These are phyloP conservation scores for Symbiodinium natans DNA, from an alignment of 73 alveolate genomes.

Conservation along the genomic window DNA sequence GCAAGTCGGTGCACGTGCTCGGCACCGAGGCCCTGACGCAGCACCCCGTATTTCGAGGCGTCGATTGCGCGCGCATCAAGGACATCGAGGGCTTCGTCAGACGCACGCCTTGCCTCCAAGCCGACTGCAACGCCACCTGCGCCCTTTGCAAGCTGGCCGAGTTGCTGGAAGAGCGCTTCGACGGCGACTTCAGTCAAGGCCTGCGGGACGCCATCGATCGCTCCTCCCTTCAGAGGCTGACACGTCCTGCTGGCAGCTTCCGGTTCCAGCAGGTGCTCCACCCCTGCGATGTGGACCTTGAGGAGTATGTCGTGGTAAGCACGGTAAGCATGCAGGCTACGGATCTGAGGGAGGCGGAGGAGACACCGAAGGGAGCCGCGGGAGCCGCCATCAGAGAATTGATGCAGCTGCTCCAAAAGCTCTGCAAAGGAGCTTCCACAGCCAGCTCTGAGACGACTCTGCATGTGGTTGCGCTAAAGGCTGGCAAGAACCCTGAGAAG, in stretches of 20 bases:
- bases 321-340: too few species aligned
- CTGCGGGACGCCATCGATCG: not conserved
- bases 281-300: conserved; percentile 36
- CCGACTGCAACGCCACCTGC: not conserved
- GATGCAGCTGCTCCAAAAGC: not conserved
- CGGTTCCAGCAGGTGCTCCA: not conserved
- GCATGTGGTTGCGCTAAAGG: too few species aligned
- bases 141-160: not conserved
- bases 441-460: too few species aligned
- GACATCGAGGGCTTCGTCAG: not conserved
- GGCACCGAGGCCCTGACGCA: not conserved
- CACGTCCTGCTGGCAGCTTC: conserved; percentile 23
- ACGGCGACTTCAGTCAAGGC: not conserved
- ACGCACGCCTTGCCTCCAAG: not conserved
- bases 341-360: too few species aligned
- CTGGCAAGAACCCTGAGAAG: too few species aligned
- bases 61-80: not conserved
- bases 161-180: not conserved
- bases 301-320: conserved; percentile 8
- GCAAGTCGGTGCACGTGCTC: too few species aligned
- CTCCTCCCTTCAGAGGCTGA: not conserved
- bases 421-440: too few species aligned
- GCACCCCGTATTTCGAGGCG: not conserved
- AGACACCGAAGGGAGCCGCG: not conserved
- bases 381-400: not conserved